Evolutionary conservation across 1,139 yeast genomes (phyloP).

Genomic region (Kluyveromyces sp.): DNA sequence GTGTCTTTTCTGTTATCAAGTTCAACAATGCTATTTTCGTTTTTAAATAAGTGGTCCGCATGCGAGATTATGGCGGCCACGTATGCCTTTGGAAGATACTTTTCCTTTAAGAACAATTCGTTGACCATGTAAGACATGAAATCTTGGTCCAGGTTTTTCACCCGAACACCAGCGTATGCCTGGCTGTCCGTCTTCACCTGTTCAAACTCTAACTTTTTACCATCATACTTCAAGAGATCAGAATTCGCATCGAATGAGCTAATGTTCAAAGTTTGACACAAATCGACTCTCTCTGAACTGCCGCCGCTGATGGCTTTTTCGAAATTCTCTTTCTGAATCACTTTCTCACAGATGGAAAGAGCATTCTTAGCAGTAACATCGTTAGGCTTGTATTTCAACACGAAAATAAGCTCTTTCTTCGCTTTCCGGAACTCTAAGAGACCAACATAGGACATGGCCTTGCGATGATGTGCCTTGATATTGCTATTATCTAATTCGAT

Average conservation of each 20-base stretch:
- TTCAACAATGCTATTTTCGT: conserved; percentile 75
- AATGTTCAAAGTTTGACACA: conserved; percentile 42
- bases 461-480: conserved; percentile 69
- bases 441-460: conserved; percentile 79
- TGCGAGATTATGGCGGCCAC: conserved; percentile 77
- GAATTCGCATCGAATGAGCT: conserved; percentile 39
- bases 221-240: conserved; percentile 46
- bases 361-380: conserved; percentile 65
- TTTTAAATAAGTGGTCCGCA: conserved; percentile 55
- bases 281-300: conserved; percentile 36
- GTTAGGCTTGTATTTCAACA: conserved; percentile 56
- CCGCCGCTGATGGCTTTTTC: conserved; percentile 81
- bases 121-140: conserved; percentile 61
- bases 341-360: conserved; percentile 55
- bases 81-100: conserved; percentile 68
- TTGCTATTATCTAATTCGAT: conserved; percentile 60
- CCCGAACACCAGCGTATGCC: conserved; percentile 23
- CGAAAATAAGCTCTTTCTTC: conserved; percentile 56
- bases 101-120: conserved; percentile 63
- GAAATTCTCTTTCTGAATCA: conserved; percentile 70
- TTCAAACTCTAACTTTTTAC: conserved; percentile 49
- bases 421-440: conserved; percentile 73
- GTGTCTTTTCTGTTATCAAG: conserved; percentile 36
- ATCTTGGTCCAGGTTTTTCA: conserved; percentile 35
- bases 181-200: conserved; percentile 31